Evolutionary conservation across 352 stramenopile species (phyloP).

Genomic region (Globisporangium emineosum): DNA sequence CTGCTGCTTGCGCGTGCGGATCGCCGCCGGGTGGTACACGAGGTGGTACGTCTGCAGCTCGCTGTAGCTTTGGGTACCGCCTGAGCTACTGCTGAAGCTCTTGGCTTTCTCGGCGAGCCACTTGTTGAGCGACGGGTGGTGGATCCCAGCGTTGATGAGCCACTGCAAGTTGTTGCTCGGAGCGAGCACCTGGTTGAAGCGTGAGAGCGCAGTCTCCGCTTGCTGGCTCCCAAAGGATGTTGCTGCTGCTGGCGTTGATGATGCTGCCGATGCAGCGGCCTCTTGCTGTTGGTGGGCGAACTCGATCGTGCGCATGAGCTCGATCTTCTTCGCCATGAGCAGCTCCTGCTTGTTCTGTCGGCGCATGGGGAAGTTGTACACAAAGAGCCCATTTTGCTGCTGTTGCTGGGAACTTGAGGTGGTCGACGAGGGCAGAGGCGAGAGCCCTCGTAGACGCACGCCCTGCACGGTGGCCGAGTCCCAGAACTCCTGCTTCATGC

Average conservation of each 20-base stretch:
- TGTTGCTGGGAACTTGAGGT: background rate
- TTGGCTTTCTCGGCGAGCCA: constrained; percentile 29
- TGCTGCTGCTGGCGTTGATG: constrained; percentile 3
- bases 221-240: too few species aligned
- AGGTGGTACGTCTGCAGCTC: constrained; percentile 58
- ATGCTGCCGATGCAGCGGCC: too few species aligned
- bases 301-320: constrained; percentile 63
- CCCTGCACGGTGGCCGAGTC: constrained; percentile 73
- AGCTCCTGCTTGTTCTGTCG: constrained; percentile 45
- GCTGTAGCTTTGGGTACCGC: constrained; percentile 20
- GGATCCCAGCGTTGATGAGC: constrained; percentile 45
- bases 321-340: constrained; percentile 46
- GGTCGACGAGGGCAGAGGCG: constrained; percentile 19
- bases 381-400: constrained; percentile 26
- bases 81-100: background rate
- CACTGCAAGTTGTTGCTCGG: constrained; percentile 42
- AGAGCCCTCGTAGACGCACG: constrained; percentile 57
- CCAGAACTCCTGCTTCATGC: constrained; percentile 92
- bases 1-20: constrained; percentile 81
- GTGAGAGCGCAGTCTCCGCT: constrained; percentile 21
- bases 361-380: constrained; percentile 85
- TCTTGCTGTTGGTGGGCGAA: constrained; percentile 63
- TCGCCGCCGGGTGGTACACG: constrained; percentile 84
- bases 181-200: constrained; percentile 52
- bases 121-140: constrained; percentile 41